Conservation (phyloP, 2,329 filamentous ascomycete genomes). For the Taxawa tesnikishii region DNA sequence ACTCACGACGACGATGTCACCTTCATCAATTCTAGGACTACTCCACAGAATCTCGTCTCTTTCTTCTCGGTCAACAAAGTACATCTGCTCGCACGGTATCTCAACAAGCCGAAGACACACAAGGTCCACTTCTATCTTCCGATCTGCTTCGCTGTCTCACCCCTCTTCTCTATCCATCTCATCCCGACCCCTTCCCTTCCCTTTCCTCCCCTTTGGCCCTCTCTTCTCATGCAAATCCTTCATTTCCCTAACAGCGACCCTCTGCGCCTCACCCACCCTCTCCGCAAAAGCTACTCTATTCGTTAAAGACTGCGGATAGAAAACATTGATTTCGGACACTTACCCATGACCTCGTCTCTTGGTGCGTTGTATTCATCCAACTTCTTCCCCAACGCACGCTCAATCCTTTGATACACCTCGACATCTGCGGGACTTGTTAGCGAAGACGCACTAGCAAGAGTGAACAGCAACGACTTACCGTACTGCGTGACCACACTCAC, state of each 20-base stretch:
- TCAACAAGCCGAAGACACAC: no score
- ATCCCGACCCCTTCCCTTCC: slow-evolving; percentile 26
- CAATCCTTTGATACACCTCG: slow-evolving; percentile 69
- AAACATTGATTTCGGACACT: no score
- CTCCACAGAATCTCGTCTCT: no score
- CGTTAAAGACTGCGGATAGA: slow-evolving; percentile 73
- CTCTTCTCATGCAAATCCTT: slow-evolving; percentile 55
- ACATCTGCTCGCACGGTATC: no score
- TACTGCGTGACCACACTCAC: slow-evolving; percentile 59
- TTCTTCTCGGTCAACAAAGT: no score
- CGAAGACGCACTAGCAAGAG: no score
- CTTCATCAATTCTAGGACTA: no score
- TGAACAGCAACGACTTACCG: no score
- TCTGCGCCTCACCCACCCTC: slow-evolving; percentile 75
- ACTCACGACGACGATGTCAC: no score
- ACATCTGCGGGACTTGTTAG: no score
- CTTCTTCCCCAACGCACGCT: slow-evolving; percentile 69
- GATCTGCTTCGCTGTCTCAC: no score
- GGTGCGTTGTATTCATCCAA: slow-evolving; percentile 55
- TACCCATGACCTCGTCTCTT: slow-evolving; percentile 63
- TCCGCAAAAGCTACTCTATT: slow-evolving; percentile 66
- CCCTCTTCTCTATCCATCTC: neutral
- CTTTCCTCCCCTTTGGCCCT: slow-evolving; percentile 36
- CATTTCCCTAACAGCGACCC: slow-evolving; percentile 68
- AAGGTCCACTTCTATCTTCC: no score